These are phyloP conservation scores for Mycena crocata DNA, from an alignment of 768 basidiomycete genomes.

Conservation along the genomic window DNA sequence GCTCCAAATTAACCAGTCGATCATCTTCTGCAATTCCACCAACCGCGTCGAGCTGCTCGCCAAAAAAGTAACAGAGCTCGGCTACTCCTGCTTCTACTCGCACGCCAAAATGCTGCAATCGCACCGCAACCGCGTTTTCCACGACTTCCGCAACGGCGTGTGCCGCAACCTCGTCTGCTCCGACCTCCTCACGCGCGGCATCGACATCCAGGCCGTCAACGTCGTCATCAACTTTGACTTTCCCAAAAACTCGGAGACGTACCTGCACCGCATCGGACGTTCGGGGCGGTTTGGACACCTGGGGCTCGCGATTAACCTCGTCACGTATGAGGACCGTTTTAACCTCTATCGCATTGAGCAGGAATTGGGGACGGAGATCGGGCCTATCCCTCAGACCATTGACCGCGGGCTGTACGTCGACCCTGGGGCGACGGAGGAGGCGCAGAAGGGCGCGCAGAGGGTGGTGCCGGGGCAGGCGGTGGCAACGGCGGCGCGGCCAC, in stretches of 20 bases:
- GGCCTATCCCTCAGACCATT: slow-evolving; percentile 91
- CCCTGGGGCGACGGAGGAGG: slow-evolving; percentile 63
- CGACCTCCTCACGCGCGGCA: slow-evolving; percentile 97
- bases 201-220: slow-evolving; percentile 99
- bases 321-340: slow-evolving; percentile 98
- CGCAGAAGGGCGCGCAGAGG: slow-evolving; percentile 48
- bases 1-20: slow-evolving; percentile 99
- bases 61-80: slow-evolving; percentile 99
- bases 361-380: slow-evolving; percentile 98
- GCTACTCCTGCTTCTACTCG: slow-evolving; percentile 99
- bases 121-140: slow-evolving; percentile 99
- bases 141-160: slow-evolving; percentile 98
- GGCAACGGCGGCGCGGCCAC: slow-evolving; percentile 24
- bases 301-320: slow-evolving; percentile 96
- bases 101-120: slow-evolving; percentile 99
- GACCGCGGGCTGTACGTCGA: slow-evolving; percentile 95
- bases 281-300: slow-evolving; percentile 98
- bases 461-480: slow-evolving; percentile 30
- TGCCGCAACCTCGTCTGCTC: slow-evolving; percentile 99
- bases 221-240: slow-evolving; percentile 99
- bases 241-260: slow-evolving; percentile 98
- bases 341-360: slow-evolving; percentile 98
- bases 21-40: slow-evolving; percentile 99
- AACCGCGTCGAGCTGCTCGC: slow-evolving; percentile 99
- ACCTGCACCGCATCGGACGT: slow-evolving; percentile 98